Conservation (phyloP, 2,329 filamentous ascomycete species). For the Paracoccidioides brasiliensis region DNA sequence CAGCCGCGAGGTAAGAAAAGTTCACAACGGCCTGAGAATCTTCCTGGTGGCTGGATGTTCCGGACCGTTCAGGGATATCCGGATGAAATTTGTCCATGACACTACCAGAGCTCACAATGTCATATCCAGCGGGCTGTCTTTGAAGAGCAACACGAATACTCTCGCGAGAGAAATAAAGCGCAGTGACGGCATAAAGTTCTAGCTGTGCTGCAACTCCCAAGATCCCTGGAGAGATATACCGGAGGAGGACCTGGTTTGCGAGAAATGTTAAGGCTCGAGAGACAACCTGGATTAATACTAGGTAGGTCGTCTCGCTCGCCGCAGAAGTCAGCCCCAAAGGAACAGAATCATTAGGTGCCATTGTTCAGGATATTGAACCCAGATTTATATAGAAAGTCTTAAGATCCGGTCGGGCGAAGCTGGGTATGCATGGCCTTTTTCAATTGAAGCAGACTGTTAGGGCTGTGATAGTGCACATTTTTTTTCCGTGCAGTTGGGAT, state of each 20-base stretch:
- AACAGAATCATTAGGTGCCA: neutral
- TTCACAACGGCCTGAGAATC: conserved; percentile 68
- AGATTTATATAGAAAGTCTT: no score
- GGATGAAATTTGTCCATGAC: conserved; percentile 8
- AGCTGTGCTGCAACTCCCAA: conserved; percentile 80
- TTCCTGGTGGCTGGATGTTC: conserved; percentile 15
- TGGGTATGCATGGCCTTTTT: no score
- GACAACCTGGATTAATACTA: conserved; percentile 75
- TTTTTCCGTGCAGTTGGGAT: no score
- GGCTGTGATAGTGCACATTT: no score
- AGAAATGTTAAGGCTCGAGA: conserved; percentile 84
- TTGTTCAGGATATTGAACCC: neutral
- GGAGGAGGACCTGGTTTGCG: conserved; percentile 81
- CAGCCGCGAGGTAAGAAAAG: conserved; percentile 65
- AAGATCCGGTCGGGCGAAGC: no score
- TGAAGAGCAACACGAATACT: conserved; percentile 85
- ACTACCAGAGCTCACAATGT: conserved; percentile 2
- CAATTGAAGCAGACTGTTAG: no score
- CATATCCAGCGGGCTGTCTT: conserved; percentile 43
- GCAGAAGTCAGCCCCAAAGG: conserved; percentile 5
- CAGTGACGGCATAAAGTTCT: conserved; percentile 81
- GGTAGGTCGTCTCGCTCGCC: conserved; percentile 63
- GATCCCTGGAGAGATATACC: conserved; percentile 71
- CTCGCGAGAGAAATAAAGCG: conserved; percentile 91
- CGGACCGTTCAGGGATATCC: conserved; percentile 14